Evolutionary conservation across 441 rosid genomes (phyloP), one percentile per base, ranked within the genome.

Genomic region (Eutrema salsugineum): DNA sequence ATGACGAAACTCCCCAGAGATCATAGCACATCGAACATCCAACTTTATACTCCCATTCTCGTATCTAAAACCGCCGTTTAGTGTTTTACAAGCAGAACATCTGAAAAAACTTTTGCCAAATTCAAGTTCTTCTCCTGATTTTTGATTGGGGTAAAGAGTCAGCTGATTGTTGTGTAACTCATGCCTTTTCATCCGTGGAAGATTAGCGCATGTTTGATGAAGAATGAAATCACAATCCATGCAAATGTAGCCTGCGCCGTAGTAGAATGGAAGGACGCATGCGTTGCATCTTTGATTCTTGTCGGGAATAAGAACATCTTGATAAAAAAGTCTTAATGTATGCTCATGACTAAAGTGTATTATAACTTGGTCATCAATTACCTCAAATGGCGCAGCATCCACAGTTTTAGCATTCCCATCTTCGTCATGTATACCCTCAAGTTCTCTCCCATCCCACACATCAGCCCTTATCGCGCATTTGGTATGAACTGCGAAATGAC

Each of bases 401-500:
- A n/a, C n/a, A n/a, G n/a, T n/a, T n/a, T 6, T 24, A 12, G 3
- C 8, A 10, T 58, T 17, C 47, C 46, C 57, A 0, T 63, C 30
- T 17, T 47, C 24, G 2, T 47, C 51, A 19, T 9, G 14, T 17
- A 2, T 47, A 1, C 51, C 51, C 8, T 47, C 27, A 6, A 57
- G 46, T 22, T 69, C 73, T 22, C 0, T 33, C 5, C 46, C 16
- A 36, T 58, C 73, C 73, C 73, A 69, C 11, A 11, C 9, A 0
- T 6, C 1, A 11, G 0, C 3, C 12, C 6, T 33, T 32, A 30
- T 68, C 9, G 36, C 72, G 10, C 72, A 68, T 20, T 19, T 30
- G 15, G 73, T 33, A 68, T 68, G 73, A 33, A 24, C 65, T 33
- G 22, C 46, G 9, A 5, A 68, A 39, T n/a, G 22, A 35, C 46